Evolutionary conservation across 1,284 basidiomycete genomes (phyloP), one percentile per base, ranked within the genome.

Genomic region (Sporisorium sorghi): DNA sequence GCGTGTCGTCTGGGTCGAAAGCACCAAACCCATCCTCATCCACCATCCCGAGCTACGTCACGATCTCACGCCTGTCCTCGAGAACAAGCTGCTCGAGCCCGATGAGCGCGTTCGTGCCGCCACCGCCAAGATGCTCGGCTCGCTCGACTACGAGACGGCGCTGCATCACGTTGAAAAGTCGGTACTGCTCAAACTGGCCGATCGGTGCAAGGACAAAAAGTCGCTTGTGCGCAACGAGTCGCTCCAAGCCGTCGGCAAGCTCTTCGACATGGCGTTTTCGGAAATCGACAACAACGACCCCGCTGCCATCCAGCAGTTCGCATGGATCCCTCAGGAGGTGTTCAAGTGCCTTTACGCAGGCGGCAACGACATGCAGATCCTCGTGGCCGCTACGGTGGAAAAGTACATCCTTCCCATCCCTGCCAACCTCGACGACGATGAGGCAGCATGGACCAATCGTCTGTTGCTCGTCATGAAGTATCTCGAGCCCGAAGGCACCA

Each of bases 61-160:
- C 46, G 83, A 77, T 35, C 51, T 84, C 24, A 61, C 64, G 12
- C 73, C 65, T 3, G 39, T 67, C 35, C 63, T 83, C 24, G 51
- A 58, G 17, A 48, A 47, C 24, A 81, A 80, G 54, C 73, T 85
- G 64, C 44, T 70, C 12, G 97, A 99, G 83, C 90, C 92, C 0
- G 97, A 99, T 73, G 97, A 99, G 75, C 92, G 91, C 78, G 91
- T 99, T 26, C 89, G 97, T 33, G 89, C 91, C 2, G 91, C 93
- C 0, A 90, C 91, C 0, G 95, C 93, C 87, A 91, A 89, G 80
- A 86, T 93, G 8, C 92, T 95, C 73, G 90, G 90, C 1, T 88
- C 91, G 60, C 86, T 98, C 28, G 94, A 97, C 83, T 97, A 94
- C 81, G 95, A 98, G 85, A 92, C 91, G 0, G 91, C 90, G 0